phyloP scores from a whole-genome alignment of 495 filamentous ascomycete species.

The Trichoderma virens region DNA sequence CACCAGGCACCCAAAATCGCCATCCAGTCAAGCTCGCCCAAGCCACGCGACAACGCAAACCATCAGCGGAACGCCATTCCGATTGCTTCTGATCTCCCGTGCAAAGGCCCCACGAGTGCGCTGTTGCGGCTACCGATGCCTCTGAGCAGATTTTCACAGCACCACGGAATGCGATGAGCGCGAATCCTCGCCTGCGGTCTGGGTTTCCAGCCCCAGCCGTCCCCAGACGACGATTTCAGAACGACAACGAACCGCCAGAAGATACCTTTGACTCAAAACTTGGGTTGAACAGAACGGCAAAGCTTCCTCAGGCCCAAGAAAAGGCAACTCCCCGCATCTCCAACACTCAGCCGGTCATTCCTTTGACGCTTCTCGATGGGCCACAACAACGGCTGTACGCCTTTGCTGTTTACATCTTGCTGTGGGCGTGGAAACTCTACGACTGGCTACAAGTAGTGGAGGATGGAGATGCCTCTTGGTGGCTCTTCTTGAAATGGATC shows the following conservation, averaged over 20 bases:
- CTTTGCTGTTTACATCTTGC: conserved; percentile 59
- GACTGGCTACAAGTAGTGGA: conserved; percentile 69
- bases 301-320: conserved; percentile 32
- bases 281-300: neutral
- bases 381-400: conserved; percentile 85
- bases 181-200: conserved; percentile 26
- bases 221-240: conserved; percentile 17
- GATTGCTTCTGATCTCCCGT: neutral
- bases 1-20: neutral
- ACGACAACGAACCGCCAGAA: neutral
- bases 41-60: conserved; percentile 3
- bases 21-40: neutral
- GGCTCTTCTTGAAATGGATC: conserved; percentile 89
- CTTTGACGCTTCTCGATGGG: conserved; percentile 67
- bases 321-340: conserved; percentile 19
- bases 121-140: conserved; percentile 1
- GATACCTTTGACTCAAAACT: neutral
- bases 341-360: conserved; percentile 57
- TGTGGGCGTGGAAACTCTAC: conserved; percentile 75
- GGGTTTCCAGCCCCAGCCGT: conserved; percentile 36
- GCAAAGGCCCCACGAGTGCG: neutral
- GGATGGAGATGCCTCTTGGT: conserved; percentile 71
- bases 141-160: conserved; percentile 13
- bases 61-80: neutral
- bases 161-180: conserved; percentile 42